Evolutionary conservation across 192 early-diverging fungal genomes (phyloP).

Genomic region (Kickxella alabastrina): DNA sequence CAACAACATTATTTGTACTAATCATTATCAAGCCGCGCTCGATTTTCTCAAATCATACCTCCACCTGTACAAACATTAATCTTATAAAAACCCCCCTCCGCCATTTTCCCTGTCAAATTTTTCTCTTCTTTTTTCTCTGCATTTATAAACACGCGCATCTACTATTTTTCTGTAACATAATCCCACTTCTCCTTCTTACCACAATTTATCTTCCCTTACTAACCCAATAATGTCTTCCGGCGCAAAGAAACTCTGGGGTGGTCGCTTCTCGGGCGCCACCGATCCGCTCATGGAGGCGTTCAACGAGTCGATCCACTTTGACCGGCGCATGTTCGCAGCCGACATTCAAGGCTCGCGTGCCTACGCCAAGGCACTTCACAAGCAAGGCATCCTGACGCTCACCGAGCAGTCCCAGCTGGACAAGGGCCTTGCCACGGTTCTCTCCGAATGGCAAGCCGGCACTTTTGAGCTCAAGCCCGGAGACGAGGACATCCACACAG

Average conservation of each 20-base stretch:
- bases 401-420: conserved; percentile 72
- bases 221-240: conserved; percentile 2
- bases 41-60: too few species aligned
- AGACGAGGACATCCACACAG: conserved; percentile 99
- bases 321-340: conserved; percentile 86
- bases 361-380: conserved; percentile 77
- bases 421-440: conserved; percentile 70
- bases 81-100: not conserved
- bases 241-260: conserved; percentile 71
- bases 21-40: too few species aligned
- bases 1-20: too few species aligned
- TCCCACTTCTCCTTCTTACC: too few species aligned
- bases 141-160: not conserved
- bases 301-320: conserved; percentile 93
- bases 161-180: not conserved
- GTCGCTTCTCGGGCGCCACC: conserved; percentile 81
- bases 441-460: conserved; percentile 74
- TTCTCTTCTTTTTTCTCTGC: not conserved
- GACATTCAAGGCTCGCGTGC: conserved; percentile 86
- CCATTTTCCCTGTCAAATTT: not conserved
- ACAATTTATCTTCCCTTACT: not conserved
- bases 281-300: conserved; percentile 97
- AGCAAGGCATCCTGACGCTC: conserved; percentile 69
- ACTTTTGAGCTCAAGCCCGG: conserved; percentile 66
- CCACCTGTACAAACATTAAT: too few species aligned